phyloP scores from a whole-genome alignment of 2,329 filamentous ascomycete genomes.

The Microascus cirrosus region DNA sequence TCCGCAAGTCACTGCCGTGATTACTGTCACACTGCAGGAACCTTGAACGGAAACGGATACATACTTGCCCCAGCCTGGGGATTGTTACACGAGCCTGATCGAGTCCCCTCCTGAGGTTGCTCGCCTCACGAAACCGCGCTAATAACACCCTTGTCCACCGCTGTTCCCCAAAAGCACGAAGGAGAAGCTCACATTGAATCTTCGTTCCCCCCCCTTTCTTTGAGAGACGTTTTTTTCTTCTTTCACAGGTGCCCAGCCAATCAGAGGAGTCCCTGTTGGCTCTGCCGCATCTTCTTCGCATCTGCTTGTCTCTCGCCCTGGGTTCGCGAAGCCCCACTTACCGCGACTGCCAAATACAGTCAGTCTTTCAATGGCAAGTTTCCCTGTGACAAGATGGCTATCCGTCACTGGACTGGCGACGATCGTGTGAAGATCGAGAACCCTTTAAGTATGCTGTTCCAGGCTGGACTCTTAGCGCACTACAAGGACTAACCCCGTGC shows the following conservation, averaged over 20 bases:
- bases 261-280: no score
- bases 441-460: not conserved
- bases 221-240: no score
- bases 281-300: no score
- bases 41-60: not conserved
- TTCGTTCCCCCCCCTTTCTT: no score
- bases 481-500: not conserved
- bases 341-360: not conserved
- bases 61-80: not conserved
- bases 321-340: not conserved
- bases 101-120: not conserved
- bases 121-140: not conserved
- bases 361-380: not conserved
- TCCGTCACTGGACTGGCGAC: not conserved
- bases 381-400: not conserved
- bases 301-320: not conserved
- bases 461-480: not conserved
- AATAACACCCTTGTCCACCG: not conserved
- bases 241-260: no score
- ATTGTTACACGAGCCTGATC: not conserved
- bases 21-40: not conserved
- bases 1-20: not conserved
- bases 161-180: no score
- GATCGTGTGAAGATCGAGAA: constrained; percentile 4
- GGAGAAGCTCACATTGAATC: no score